Base-by-base conservation (phyloP, 345 rosid genomes). In the Noccaea caerulescens region DNA sequence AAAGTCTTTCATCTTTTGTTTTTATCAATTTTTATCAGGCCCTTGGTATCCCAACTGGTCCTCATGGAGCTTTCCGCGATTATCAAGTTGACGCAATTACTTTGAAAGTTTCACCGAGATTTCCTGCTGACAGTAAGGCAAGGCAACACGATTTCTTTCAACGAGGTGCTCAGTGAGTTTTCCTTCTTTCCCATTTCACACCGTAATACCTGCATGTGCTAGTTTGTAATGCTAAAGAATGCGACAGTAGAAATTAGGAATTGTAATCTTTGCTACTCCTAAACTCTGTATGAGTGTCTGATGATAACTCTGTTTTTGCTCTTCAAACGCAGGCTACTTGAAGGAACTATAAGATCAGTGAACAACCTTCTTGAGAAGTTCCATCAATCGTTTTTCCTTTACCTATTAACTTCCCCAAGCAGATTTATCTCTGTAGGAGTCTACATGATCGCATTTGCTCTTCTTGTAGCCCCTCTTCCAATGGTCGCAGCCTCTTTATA, bases 301-400 rank as follows among this genome's bases (percentile, higher is more conserved):
- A 43, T 61, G 50, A 53, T 60, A 57, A 39, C 52, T 52, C n/a
- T 68, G 52, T 61, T 13, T 5, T 41, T 69, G 32, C 45, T 63
- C 49, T 49, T 32, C 32, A 13, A 76, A 63, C 64, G 82, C 92
- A 91, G 99, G 83, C 77, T 91, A 83, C 88, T 91, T 76, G 99
- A 94, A 85, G 99, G 95, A 68, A 92, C 88, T 43, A 47, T 91
- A 71, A 80, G 92, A 80, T 94, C 98, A 51, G 91, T 89, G 49
- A 91, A 91, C 73, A 94, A 94, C 78, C 96, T 94, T 69, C 93
- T 91, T 9, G 98, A 91, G 86, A 91, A 94, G 84, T 91, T 94
- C 80, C 99, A 94, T 74, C 98, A 94, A 73, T 94, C 99, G 51
- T 89, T 89, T 80, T 94, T 94, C 71, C 85, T 89, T 7, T 94